Evolutionary conservation across 2,329 filamentous ascomycete species (phyloP).

Genomic region (Penicillium capsulatum): DNA sequence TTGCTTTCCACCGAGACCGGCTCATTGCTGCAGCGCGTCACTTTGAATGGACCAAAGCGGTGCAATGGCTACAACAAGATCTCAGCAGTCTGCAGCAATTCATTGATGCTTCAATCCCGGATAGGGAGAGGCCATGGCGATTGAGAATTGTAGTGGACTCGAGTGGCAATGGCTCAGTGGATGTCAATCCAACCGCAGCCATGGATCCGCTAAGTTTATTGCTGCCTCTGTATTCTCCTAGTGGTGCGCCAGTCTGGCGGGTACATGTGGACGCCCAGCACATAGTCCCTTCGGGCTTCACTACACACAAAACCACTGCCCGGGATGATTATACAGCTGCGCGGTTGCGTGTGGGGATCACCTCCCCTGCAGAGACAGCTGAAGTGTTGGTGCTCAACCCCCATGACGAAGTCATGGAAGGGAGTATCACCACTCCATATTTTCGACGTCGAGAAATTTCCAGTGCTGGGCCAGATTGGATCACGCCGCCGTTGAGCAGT

Average conservation of each 20-base stretch:
- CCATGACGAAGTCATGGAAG: constrained; percentile 72
- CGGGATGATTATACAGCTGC: constrained; percentile 69
- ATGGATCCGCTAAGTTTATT: constrained; percentile 27
- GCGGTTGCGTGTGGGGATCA: constrained; percentile 57
- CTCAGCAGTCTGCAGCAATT: constrained; percentile 26
- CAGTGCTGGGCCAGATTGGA: constrained; percentile 53
- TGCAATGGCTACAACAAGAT: constrained; percentile 28
- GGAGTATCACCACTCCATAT: constrained; percentile 76
- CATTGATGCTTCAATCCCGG: constrained; percentile 32
- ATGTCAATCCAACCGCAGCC: constrained; percentile 28
- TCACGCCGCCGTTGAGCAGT: constrained; percentile 70
- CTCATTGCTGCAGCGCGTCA: constrained; percentile 58
- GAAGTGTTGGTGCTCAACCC: constrained; percentile 74
- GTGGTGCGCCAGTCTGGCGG: constrained; percentile 38
- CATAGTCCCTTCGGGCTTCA: constrained; percentile 60
- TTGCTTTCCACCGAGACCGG: constrained; percentile 72
- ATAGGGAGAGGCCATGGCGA: constrained; percentile 35
- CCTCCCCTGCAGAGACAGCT: constrained; percentile 40
- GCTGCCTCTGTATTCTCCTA: constrained; percentile 15
- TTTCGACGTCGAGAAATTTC: constrained; percentile 57
- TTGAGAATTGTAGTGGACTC: constrained; percentile 34
- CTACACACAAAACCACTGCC: constrained; percentile 78
- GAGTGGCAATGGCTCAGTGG: constrained; percentile 30
- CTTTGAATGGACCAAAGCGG: constrained; percentile 45
- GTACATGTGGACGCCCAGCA: constrained; percentile 51